Evolutionary conservation across 2,329 filamentous ascomycete genomes (phyloP), one percentile per base, ranked within the genome.

Genomic region (Aspergillus pseudoglaucus): DNA sequence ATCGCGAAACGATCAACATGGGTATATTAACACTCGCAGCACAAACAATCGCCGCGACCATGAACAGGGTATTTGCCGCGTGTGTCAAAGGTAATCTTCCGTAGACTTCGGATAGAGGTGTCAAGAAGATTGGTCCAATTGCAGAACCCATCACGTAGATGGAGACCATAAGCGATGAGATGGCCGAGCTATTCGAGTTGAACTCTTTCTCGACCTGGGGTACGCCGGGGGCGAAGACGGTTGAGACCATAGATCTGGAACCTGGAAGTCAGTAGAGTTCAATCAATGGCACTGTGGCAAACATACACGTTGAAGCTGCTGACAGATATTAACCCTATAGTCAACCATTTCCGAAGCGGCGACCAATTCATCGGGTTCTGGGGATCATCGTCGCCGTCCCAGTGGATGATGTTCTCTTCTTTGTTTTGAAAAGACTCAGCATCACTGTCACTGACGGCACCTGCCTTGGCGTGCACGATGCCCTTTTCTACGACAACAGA

Each of bases 81-180:
- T 76, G 74, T 47, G 85, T 73, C 41, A 86, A 66, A 3, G 74
- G 65, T 3, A 78, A 63, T 3, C 83, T 73, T 0, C 83, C 83
- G 57, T 82, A 84, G 49, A 85, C 78, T 61, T 86, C 83, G 2
- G 74, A 79, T 33, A 82, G 58, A 0, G 80, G 80, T 2, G 78
- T 77, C 3, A 83, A 58, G 44, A 81, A 69, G 4, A 83, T 61
- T 2, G 80, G 80, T 0, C 80, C 80, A 20, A 82, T 63, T 10
- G 73, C 75, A 47, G 79, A 81, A 0, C 78, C 79, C 1, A 83
- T 65, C 14, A 83, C 65, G 61, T 80, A 83, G 50, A 84, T 80
- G 54, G 74, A 79, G 42, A 81, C 77, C 17, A 77, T 72, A 55
- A 81, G 72, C 33, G 76, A 65, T 12, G 63, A 71, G 3, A 74